A percentile compares a stretch with the other conserved stretches of the same genome.
Conservation (phyloP, 2,329 filamentous ascomycete genomes). For the Sphaerulina populicola region DNA sequence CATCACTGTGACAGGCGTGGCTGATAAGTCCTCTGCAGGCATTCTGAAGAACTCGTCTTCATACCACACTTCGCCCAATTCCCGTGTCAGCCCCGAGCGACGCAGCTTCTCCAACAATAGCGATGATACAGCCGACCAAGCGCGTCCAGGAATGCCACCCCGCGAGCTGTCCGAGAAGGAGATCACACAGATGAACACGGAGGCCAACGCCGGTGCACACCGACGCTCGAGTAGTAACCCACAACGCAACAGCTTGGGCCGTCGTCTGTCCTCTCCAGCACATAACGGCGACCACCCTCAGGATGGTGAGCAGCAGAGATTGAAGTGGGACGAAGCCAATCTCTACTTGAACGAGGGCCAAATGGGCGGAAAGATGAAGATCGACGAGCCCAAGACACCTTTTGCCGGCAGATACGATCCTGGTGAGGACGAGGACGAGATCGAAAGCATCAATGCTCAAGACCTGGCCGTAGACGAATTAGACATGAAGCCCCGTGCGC, state of each 20-base stretch:
- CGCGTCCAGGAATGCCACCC: conserved; percentile 37
- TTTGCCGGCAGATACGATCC: conserved; percentile 91
- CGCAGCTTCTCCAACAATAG: conserved; percentile 21
- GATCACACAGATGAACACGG: conserved; percentile 84
- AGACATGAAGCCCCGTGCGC: conserved; percentile 43
- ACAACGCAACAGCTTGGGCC: conserved; percentile 54
- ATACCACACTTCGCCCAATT: conserved; percentile 48
- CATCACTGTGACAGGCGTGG: conserved; percentile 5
- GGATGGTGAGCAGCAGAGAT: conserved; percentile 60
- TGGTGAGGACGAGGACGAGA: conserved; percentile 74
- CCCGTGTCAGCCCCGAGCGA: conserved; percentile 39
- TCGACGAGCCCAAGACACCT: conserved; percentile 95
- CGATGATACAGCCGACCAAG: conserved; percentile 26
- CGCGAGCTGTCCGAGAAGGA: conserved; percentile 66
- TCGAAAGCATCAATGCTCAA: conserved; percentile 57
- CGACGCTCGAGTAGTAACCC: conserved; percentile 72
- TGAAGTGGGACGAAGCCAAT: conserved; percentile 99
- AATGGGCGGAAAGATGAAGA: conserved; percentile 95
- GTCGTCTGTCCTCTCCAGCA: conserved; percentile 55
- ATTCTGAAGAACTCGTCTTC: conserved; percentile 83
- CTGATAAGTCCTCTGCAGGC: conserved; percentile 45
- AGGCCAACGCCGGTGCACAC: conserved; percentile 83
- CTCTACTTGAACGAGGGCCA: conserved; percentile 95
- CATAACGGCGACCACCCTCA: conserved; percentile 38
- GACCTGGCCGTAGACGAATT: conserved; percentile 62